phyloP scores from a whole-genome alignment of 2,329 filamentous ascomycete species.

The Cladosporium cucumerinum region DNA sequence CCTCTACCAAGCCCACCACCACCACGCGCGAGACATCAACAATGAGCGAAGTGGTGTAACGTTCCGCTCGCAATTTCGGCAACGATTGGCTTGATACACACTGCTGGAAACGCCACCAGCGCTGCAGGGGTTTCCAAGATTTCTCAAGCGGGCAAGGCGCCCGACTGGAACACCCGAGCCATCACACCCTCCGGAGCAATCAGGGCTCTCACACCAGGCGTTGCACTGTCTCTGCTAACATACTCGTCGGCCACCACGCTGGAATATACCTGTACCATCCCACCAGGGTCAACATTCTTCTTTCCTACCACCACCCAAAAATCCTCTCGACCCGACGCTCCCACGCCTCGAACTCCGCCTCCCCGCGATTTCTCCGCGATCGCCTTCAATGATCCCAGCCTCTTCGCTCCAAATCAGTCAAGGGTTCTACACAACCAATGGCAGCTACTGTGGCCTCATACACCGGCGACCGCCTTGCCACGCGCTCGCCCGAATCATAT shows the following conservation, averaged over 20 bases:
- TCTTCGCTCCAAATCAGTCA: constrained; percentile 25
- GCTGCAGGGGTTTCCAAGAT: constrained; percentile 19
- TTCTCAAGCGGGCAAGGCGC: constrained; percentile 19
- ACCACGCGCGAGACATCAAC: background rate
- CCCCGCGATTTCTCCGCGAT: constrained; percentile 17
- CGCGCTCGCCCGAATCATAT: constrained; percentile 41
- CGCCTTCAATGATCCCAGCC: constrained; percentile 36
- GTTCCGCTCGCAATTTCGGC: constrained; percentile 17
- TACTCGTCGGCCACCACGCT: constrained; percentile 5
- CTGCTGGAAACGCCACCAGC: constrained; percentile 19
- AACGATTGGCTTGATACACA: constrained; percentile 28
- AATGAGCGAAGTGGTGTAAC: constrained; percentile 5
- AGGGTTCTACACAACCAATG: constrained; percentile 39
- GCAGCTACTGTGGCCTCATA: constrained; percentile 44
- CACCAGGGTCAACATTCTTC: constrained; percentile 1
- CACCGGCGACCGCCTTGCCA: constrained; percentile 40
- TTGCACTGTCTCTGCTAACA: constrained; percentile 11
- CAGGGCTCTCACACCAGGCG: constrained; percentile 5
- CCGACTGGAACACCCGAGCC: constrained; percentile 15
- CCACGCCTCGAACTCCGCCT: background rate
- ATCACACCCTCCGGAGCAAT: constrained; percentile 14
- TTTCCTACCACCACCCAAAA: background rate
- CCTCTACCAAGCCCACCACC: background rate
- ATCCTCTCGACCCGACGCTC: background rate
- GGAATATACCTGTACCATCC: background rate